These are phyloP conservation scores for Elsinoe ampelina DNA, from an alignment of 2,329 filamentous ascomycete species.

Conservation along the genomic window DNA sequence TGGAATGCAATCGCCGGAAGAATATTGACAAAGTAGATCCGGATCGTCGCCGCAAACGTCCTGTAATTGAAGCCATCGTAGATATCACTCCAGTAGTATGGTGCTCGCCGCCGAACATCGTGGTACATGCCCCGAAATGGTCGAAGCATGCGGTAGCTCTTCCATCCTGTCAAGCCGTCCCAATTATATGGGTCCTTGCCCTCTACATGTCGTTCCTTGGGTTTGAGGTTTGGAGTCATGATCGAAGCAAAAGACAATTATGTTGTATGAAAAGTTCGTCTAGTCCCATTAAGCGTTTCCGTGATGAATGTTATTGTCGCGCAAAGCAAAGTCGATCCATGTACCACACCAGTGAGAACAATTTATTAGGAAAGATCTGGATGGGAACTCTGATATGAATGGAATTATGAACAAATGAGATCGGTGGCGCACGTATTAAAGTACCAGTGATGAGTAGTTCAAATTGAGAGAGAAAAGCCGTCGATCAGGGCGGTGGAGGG, in stretches of 20 bases:
- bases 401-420: not conserved
- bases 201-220: not conserved
- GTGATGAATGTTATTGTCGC: not conserved
- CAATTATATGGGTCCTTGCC: slow-evolving; percentile 28
- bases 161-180: slow-evolving; percentile 28
- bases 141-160: slow-evolving; percentile 29
- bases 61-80: slow-evolving; percentile 47
- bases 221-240: slow-evolving; percentile 1
- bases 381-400: not conserved
- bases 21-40: slow-evolving; percentile 52
- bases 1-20: slow-evolving; percentile 51
- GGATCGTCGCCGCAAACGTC: slow-evolving; percentile 45
- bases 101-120: slow-evolving; percentile 44
- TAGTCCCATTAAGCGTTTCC: not conserved
- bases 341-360: not conserved
- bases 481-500: not conserved
- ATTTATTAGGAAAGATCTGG: not conserved
- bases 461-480: not conserved
- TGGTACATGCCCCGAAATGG: slow-evolving; percentile 46
- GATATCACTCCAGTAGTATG: slow-evolving; percentile 49
- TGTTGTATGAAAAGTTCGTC: too few species aligned
- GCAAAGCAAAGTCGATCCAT: not conserved
- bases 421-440: slow-evolving; percentile 3
- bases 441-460: not conserved
- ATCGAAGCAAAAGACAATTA: not conserved